Conservation (phyloP, 2,329 filamentous ascomycete genomes). For the Calonectria montana region DNA sequence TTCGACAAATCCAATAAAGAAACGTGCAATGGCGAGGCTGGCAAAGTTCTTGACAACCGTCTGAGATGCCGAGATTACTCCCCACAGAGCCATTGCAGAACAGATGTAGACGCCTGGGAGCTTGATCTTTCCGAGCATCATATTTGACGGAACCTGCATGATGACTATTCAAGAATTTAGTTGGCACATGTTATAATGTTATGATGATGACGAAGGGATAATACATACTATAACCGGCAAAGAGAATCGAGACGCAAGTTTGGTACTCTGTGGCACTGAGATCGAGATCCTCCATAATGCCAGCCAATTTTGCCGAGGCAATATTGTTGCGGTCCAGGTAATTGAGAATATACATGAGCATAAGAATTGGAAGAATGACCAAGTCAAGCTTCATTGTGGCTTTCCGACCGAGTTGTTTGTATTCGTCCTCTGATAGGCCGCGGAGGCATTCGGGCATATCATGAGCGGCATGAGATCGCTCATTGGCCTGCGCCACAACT, state of each 20-base stretch:
- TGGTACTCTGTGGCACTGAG: conserved; percentile 51
- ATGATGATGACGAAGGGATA: not conserved
- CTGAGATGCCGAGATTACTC: conserved; percentile 47
- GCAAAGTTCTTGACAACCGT: conserved; percentile 53
- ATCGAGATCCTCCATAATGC: conserved; percentile 51
- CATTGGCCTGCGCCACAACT: not conserved
- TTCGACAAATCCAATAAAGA: conserved; percentile 23
- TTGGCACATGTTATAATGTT: not conserved
- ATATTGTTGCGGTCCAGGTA: conserved; percentile 50
- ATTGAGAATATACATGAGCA: conserved; percentile 55
- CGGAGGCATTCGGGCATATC: conserved; percentile 25
- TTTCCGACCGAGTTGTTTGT: conserved; percentile 18
- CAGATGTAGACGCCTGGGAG: conserved; percentile 37
- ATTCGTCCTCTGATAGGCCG: conserved; percentile 13
- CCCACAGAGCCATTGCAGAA: conserved; percentile 39
- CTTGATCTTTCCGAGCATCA: conserved; percentile 39
- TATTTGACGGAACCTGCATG: conserved; percentile 52
- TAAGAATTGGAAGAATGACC: conserved; percentile 42
- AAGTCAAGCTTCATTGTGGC: conserved; percentile 45
- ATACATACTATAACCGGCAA: conserved; percentile 46
- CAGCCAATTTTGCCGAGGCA: conserved; percentile 32
- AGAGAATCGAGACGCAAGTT: conserved; percentile 51
- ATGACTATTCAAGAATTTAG: conserved; percentile 28
- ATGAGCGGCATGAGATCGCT: not conserved
- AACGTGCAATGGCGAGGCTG: conserved; percentile 3